Conservation (phyloP, 495 filamentous ascomycete species). For the Pyrenula massariospora region DNA sequence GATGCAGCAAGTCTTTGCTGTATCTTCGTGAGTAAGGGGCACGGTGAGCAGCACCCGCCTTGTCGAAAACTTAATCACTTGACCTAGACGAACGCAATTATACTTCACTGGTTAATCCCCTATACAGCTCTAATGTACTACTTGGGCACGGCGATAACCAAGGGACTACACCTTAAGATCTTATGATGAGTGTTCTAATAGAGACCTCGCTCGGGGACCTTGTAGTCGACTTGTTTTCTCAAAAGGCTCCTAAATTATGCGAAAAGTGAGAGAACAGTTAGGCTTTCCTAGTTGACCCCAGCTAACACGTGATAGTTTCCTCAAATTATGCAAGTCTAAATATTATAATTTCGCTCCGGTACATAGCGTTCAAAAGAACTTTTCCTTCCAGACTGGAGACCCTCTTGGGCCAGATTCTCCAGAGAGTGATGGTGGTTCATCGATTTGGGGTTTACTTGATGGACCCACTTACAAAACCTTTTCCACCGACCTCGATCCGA, state of each 20-base stretch:
- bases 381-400: conserved; percentile 92
- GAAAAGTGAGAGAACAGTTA: conserved; percentile 59
- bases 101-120: too few species aligned
- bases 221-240: conserved; percentile 79
- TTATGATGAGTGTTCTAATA: conserved; percentile 74
- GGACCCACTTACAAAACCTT: conserved; percentile 67
- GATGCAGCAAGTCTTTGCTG: too few species aligned
- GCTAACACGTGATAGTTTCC: conserved; percentile 64
- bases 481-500: conserved; percentile 67
- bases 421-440: conserved; percentile 80
- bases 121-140: too few species aligned
- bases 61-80: too few species aligned
- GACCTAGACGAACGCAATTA: too few species aligned
- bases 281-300: conserved; percentile 3
- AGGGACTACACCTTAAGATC: too few species aligned
- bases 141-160: too few species aligned
- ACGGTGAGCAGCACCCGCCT: too few species aligned
- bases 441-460: conserved; percentile 79
- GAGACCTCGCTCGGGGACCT: conserved; percentile 90
- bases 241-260: conserved; percentile 78
- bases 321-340: conserved; percentile 95
- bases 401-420: conserved; percentile 72
- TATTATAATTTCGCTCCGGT: conserved; percentile 96
- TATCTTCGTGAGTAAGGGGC: too few species aligned
- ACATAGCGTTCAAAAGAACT: conserved; percentile 77